Evolutionary conservation across 768 basidiomycete genomes (phyloP), one percentile per base, ranked within the genome.

Genomic region (Tricholoma saponaceum): DNA sequence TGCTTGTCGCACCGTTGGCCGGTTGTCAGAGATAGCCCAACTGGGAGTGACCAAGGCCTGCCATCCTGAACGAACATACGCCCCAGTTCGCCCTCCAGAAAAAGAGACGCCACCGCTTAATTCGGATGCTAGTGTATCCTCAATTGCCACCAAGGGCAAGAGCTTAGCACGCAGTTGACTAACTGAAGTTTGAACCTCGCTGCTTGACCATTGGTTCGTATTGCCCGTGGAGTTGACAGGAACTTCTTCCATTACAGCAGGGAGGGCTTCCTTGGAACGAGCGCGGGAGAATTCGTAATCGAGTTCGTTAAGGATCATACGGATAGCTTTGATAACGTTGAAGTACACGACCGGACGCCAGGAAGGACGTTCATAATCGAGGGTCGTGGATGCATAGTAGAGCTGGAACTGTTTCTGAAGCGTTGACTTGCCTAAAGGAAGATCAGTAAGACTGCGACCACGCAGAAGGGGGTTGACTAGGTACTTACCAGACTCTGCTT

Each of bases 381-480:
- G 80, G 0, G 85, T 75, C 57, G 81, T 78, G 2, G 87, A 84
- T 7, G 89, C 85, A 64, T 91, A 90, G 71, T 85, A 87, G 0
- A 92, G 77, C 66, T 92, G 89, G 65, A 92, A 90, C 69, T 92
- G 90, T 66, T 92, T 92, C 66, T 87, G 88, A 12, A 92, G 77
- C 2, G 91, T 92, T 2, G 89, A 90, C 71, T 93, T 93, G 35
- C 89, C 89, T 72, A 52, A 33, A 12, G 20, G 20, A 46, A 7
- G 20, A n/a, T 16, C 0, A 46, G 5, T 37, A 54, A 33, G 26
- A 30, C 22, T 33, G 3, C 9, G 26, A 47, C 16, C 5, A 26
- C n/a, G n/a, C n/a, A n/a, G 23, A 49, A 49, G 18, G 26, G 23
- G 3, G 6, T 30, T 8, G 4, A 46, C 14, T 14, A 57, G 54